Evolutionary conservation across 495 filamentous ascomycete species (phyloP).

Genomic region (Pseudevernia furfuracea): DNA sequence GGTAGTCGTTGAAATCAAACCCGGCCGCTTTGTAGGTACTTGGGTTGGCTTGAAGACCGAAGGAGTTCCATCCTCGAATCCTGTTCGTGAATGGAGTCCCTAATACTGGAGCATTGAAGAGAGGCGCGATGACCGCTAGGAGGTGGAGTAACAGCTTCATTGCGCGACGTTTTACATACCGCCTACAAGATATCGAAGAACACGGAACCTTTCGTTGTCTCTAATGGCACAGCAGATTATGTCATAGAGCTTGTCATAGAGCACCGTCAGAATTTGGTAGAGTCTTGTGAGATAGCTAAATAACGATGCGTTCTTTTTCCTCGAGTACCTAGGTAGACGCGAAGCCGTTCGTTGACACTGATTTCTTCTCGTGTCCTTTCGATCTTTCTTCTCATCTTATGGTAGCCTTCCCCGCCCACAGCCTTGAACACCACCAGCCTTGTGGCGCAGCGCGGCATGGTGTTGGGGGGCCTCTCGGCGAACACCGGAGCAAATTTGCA

Average conservation of each 20-base stretch:
- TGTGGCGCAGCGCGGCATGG: background rate
- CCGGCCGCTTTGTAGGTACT: background rate
- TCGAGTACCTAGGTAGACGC: background rate
- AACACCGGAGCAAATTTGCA: background rate
- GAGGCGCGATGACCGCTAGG: background rate
- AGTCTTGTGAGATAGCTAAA: background rate
- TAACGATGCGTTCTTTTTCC: background rate
- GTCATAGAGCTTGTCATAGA: too few species aligned
- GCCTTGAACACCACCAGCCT: background rate
- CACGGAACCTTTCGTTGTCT: background rate
- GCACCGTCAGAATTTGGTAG: too few species aligned
- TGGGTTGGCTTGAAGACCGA: background rate
- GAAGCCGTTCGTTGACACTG: background rate
- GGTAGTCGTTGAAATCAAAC: background rate
- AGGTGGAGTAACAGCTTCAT: background rate
- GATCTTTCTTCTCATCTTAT: background rate
- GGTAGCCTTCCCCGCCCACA: background rate
- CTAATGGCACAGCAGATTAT: background rate
- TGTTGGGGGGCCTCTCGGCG: background rate
- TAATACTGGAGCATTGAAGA: background rate
- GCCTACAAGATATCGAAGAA: background rate
- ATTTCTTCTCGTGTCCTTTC: background rate
- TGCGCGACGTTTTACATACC: background rate
- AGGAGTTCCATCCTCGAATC: background rate
- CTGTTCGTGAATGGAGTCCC: background rate